Evolutionary conservation across 2,329 filamentous ascomycete species (phyloP).

Genomic region (Sporothrix humicola): DNA sequence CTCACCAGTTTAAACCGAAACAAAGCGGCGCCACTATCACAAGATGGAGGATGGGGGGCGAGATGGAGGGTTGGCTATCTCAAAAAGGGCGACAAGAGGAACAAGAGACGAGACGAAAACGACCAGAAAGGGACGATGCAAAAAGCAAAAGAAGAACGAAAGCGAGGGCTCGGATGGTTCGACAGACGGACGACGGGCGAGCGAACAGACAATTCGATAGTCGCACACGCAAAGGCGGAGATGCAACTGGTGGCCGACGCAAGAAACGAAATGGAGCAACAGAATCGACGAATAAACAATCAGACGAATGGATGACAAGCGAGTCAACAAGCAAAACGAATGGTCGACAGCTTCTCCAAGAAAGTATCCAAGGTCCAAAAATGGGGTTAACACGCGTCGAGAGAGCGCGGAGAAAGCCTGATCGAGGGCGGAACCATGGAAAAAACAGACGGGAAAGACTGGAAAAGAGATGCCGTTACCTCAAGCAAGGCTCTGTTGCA

Average conservation of each 20-base stretch:
- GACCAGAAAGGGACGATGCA: background rate
- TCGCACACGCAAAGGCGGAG: background rate
- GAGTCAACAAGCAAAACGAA: background rate
- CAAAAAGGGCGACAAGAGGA: background rate
- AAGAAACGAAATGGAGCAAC: too few species aligned
- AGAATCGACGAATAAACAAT: background rate
- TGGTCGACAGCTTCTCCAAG: background rate
- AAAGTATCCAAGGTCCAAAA: background rate
- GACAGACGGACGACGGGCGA: background rate
- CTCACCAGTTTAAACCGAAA: conserved; percentile 7
- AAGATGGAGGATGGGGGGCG: background rate
- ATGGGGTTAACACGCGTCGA: background rate
- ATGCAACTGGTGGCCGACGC: too few species aligned
- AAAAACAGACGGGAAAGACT: background rate
- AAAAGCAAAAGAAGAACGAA: background rate
- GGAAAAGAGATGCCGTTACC: background rate
- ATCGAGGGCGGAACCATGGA: background rate
- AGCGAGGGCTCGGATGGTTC: background rate
- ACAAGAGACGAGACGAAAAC: too few species aligned
- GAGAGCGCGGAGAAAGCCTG: background rate
- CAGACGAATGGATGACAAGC: background rate
- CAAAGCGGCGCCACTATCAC: conserved; percentile 14
- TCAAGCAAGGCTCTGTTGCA: background rate
- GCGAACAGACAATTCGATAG: background rate
- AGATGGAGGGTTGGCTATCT: background rate